Conservation (phyloP, 345 rosid genomes). For the Brassica incana region DNA sequence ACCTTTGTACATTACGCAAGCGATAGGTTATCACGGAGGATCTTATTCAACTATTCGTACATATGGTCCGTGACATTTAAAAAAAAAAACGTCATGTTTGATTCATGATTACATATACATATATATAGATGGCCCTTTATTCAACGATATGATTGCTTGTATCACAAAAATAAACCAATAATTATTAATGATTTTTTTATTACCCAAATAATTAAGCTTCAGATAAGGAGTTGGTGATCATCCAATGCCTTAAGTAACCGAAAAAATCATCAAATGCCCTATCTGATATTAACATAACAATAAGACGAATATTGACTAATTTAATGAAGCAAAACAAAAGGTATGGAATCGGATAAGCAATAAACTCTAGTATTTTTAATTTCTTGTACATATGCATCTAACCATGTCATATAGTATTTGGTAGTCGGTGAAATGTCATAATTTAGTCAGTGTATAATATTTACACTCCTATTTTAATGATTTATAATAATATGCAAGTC, state of each 20-base stretch:
- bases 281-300: background rate
- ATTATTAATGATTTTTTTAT: background rate
- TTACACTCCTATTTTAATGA: background rate
- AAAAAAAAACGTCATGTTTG: constrained; percentile 3
- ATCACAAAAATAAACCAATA: background rate
- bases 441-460: constrained; percentile 15
- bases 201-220: constrained; percentile 16
- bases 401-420: background rate
- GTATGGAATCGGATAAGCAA: constrained; percentile 12
- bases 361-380: background rate
- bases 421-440: constrained; percentile 34
- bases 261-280: constrained; percentile 15
- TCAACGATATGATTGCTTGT: constrained; percentile 28
- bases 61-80: constrained; percentile 28
- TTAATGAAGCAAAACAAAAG: constrained; percentile 3
- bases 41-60: background rate
- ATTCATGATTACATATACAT: background rate
- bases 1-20: constrained; percentile 20
- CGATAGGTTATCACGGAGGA: constrained; percentile 33
- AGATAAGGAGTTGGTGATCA: constrained; percentile 13
- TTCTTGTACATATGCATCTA: constrained; percentile 7
- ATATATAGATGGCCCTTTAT: background rate
- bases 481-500: background rate
- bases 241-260: constrained; percentile 15
- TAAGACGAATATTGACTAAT: background rate